Conservation (phyloP, 2,329 filamentous ascomycete genomes). For the Colletotrichum ledebouriae region DNA sequence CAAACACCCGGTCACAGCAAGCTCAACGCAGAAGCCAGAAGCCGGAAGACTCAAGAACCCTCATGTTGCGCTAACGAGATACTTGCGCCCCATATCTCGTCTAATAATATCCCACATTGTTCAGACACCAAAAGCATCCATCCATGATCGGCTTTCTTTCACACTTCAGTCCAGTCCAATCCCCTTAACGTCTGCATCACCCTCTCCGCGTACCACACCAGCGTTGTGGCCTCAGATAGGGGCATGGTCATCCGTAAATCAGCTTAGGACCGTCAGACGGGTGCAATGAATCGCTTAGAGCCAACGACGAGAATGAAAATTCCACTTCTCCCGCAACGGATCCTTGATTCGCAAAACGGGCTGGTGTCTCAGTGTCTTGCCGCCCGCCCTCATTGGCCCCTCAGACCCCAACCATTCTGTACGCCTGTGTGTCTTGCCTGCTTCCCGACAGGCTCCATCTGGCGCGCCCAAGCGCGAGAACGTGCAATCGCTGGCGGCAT, state of each 20-base stretch:
- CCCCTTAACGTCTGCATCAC: constrained; percentile 15
- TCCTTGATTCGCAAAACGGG: constrained; percentile 41
- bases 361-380: constrained; percentile 42
- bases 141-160: constrained; percentile 23
- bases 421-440: constrained; percentile 25
- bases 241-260: constrained; percentile 18
- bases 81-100: constrained; percentile 11
- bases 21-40: background rate
- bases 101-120: constrained; percentile 14
- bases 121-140: constrained; percentile 6
- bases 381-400: constrained; percentile 30
- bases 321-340: constrained; percentile 30
- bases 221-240: background rate
- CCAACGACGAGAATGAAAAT: constrained; percentile 36
- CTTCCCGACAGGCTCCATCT: constrained; percentile 31
- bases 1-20: background rate
- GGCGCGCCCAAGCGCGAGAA: constrained; percentile 29
- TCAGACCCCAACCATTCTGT: constrained; percentile 19
- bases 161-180: constrained; percentile 26
- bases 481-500: constrained; percentile 12
- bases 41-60: background rate
- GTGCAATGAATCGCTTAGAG: constrained; percentile 25
- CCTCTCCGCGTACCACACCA: constrained; percentile 19
- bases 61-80: background rate
- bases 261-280: constrained; percentile 13